phyloP scores from a whole-genome alignment of 345 rosid species.

The Eucalyptus regnans region DNA sequence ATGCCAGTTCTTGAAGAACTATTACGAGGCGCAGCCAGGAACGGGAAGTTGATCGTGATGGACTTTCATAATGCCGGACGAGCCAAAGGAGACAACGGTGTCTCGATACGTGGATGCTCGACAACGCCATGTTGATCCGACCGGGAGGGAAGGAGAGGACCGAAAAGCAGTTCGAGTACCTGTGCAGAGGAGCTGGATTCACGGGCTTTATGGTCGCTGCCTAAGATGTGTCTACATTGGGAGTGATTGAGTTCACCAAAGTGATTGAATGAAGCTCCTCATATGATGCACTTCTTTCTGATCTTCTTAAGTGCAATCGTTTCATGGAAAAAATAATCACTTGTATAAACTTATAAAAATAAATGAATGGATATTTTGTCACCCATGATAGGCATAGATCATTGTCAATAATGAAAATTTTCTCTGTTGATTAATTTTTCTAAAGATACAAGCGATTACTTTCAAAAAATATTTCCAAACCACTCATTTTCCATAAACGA shows the following conservation, averaged over 20 bases:
- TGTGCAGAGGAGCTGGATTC: conserved; percentile 9
- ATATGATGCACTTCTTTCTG: neutral
- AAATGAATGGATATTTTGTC: too few relatives aligned
- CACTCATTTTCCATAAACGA: too few relatives aligned
- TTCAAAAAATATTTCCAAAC: too few relatives aligned
- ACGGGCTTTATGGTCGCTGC: conserved; percentile 9
- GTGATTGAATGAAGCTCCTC: conserved; percentile 8
- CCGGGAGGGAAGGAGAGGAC: conserved; percentile 42
- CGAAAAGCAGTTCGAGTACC: conserved; percentile 4
- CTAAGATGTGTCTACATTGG: conserved; percentile 1
- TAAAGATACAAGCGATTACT: too few relatives aligned
- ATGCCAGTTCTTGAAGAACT: conserved; percentile 32
- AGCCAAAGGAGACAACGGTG: conserved; percentile 4
- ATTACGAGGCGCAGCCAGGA: conserved; percentile 21
- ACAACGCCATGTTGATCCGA: conserved; percentile 15
- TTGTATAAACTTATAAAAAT: too few relatives aligned
- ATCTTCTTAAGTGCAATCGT: neutral
- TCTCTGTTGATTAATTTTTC: too few relatives aligned
- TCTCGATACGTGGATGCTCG: conserved; percentile 4
- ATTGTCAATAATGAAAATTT: too few relatives aligned
- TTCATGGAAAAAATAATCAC: too few relatives aligned
- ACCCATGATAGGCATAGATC: too few relatives aligned
- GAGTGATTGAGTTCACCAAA: conserved; percentile 29
- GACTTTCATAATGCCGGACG: conserved; percentile 18
- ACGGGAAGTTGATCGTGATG: conserved; percentile 31